Evolutionary conservation across 2,329 filamentous ascomycete species (phyloP).

Genomic region (Verticillium longisporum): DNA sequence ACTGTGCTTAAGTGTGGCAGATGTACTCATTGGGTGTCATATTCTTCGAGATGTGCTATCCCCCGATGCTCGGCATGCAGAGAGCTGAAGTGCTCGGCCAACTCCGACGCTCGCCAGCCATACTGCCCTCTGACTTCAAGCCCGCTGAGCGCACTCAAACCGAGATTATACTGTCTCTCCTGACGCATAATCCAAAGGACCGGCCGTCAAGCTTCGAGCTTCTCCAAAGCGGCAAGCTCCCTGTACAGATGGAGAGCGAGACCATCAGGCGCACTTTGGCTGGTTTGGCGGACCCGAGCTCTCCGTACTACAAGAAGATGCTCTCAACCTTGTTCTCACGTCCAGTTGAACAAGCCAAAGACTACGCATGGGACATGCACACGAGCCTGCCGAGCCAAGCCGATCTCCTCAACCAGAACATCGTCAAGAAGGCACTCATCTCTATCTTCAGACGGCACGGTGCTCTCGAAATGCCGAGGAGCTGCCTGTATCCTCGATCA

Average conservation of each 20-base stretch:
- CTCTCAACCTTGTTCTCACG: conserved; percentile 77
- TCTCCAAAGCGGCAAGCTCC: conserved; percentile 77
- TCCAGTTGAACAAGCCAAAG: conserved; percentile 70
- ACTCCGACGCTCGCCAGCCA: conserved; percentile 60
- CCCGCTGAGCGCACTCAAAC: conserved; percentile 65
- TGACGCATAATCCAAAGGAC: conserved; percentile 76
- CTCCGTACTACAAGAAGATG: conserved; percentile 85
- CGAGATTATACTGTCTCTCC: conserved; percentile 70
- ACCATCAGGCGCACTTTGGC: conserved; percentile 78
- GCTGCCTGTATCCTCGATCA: conserved; percentile 74
- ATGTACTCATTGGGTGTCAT: conserved; percentile 98
- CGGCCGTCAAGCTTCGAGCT: conserved; percentile 79
- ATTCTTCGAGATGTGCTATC: conserved; percentile 95
- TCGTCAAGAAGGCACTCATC: conserved; percentile 68
- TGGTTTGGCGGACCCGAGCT: conserved; percentile 72
- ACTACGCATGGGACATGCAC: conserved; percentile 71
- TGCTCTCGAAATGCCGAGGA: conserved; percentile 72
- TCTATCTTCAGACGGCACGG: conserved; percentile 84
- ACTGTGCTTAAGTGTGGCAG: conserved; percentile 24
- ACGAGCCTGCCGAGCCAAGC: conserved; percentile 43
- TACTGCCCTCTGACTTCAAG: conserved; percentile 67
- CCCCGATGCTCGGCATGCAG: conserved; percentile 56
- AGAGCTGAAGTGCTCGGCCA: conserved; percentile 57
- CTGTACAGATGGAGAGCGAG: conserved; percentile 88
- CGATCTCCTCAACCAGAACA: conserved; percentile 63